Evolutionary conservation across 1,139 yeast genomes (phyloP).

Genomic region (Candida tropicalis): DNA sequence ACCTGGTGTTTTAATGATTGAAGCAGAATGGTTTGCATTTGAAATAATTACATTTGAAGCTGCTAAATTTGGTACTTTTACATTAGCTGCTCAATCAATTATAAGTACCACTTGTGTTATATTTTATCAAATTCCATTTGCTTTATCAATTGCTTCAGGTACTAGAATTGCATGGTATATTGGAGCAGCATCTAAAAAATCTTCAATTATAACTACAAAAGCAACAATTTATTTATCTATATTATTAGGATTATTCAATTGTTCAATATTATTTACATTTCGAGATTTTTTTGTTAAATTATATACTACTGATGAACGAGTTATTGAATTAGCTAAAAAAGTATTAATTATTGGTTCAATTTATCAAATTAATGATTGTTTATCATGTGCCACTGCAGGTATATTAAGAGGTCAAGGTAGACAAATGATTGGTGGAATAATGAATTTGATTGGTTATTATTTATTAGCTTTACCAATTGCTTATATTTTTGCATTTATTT

Average conservation of each 20-base stretch:
- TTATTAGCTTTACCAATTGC: constrained; percentile 62
- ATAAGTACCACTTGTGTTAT: constrained; percentile 70
- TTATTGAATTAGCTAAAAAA: constrained; percentile 50
- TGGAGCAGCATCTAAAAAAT: constrained; percentile 64
- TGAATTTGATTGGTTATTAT: constrained; percentile 60
- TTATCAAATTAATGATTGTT: constrained; percentile 59
- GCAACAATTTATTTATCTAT: constrained; percentile 47
- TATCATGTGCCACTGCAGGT: constrained; percentile 60
- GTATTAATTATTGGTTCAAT: constrained; percentile 59
- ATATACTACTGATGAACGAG: constrained; percentile 53
- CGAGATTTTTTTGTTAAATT: constrained; percentile 46
- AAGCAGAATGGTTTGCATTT: constrained; percentile 72
- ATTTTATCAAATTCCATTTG: constrained; percentile 74
- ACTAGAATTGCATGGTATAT: constrained; percentile 78
- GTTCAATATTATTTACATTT: constrained; percentile 36
- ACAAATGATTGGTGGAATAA: constrained; percentile 64
- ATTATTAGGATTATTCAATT: constrained; percentile 46
- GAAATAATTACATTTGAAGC: constrained; percentile 65
- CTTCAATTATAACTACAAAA: constrained; percentile 47
- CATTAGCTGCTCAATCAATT: constrained; percentile 73
- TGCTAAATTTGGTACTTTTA: constrained; percentile 64
- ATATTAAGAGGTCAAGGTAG: constrained; percentile 69
- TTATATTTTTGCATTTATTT: constrained; percentile 52
- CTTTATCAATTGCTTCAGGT: constrained; percentile 72
- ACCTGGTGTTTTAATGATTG: constrained; percentile 67